phyloP scores from a whole-genome alignment of 1,284 basidiomycete genomes.

The Sutorius eximius region DNA sequence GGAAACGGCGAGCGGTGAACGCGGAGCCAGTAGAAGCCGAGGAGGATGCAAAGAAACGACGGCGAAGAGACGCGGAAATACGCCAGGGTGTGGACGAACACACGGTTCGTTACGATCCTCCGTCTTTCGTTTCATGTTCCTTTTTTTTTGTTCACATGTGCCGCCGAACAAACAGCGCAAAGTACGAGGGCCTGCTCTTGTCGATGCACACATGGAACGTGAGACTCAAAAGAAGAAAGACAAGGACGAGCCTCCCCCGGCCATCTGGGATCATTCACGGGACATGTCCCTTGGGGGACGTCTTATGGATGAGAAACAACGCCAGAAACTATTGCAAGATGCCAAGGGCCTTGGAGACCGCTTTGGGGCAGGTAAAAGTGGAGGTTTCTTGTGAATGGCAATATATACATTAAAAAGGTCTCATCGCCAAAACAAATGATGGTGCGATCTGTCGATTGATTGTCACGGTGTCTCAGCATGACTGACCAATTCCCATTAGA shows the following conservation, averaged over 20 bases:
- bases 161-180: conserved; percentile 48
- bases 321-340: conserved; percentile 75
- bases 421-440: not conserved
- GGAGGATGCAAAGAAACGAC: conserved; percentile 49
- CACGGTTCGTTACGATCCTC: conserved; percentile 54
- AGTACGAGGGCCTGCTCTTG: conserved; percentile 64
- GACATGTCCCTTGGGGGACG: conserved; percentile 86
- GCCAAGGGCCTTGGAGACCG: conserved; percentile 77
- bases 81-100: conserved; percentile 73
- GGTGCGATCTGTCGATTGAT: not conserved
- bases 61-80: conserved; percentile 68
- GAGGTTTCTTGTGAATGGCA: conserved; percentile 57
- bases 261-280: conserved; percentile 84
- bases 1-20: conserved; percentile 70
- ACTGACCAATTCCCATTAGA: not conserved
- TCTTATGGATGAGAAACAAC: conserved; percentile 80
- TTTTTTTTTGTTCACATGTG: not conserved
- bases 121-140: not conserved
- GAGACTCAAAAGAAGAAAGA: conserved; percentile 35
- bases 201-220: conserved; percentile 59
- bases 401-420: not conserved
- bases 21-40: conserved; percentile 40
- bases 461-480: conserved; percentile 8
- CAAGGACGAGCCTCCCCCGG: conserved; percentile 53
- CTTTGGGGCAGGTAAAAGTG: conserved; percentile 71